Evolutionary conservation across 2,329 filamentous ascomycete genomes (phyloP).

Genomic region (Rachicladosporium sp.): DNA sequence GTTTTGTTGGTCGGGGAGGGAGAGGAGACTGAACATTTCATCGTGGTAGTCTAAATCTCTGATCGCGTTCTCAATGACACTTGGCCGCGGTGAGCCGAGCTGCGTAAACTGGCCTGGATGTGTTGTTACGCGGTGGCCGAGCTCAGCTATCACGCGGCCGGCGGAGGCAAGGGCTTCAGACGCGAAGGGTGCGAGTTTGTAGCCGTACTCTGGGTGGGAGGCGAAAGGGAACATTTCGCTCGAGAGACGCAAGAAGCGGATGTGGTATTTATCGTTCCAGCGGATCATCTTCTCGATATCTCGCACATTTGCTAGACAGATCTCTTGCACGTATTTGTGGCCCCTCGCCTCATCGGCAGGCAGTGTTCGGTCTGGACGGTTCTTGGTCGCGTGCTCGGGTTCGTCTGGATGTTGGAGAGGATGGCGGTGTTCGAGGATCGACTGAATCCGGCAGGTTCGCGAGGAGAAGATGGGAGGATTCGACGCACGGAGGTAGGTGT

Average conservation of each 20-base stretch:
- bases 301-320: slow-evolving; percentile 70
- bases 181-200: slow-evolving; percentile 73
- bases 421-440: slow-evolving; percentile 79
- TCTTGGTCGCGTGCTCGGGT: slow-evolving; percentile 73
- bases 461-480: slow-evolving; percentile 83
- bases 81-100: slow-evolving; percentile 65
- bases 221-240: slow-evolving; percentile 98
- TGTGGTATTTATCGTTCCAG: slow-evolving; percentile 87
- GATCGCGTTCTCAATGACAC: slow-evolving; percentile 64
- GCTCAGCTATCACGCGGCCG: slow-evolving; percentile 61
- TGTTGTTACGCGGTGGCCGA: slow-evolving; percentile 76
- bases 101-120: slow-evolving; percentile 93
- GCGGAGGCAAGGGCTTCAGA: slow-evolving; percentile 63
- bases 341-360: slow-evolving; percentile 56
- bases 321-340: slow-evolving; percentile 57
- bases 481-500: slow-evolving; percentile 74
- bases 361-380: slow-evolving; percentile 65
- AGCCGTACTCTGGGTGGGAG: slow-evolving; percentile 76
- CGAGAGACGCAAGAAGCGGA: slow-evolving; percentile 82
- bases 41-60: slow-evolving; percentile 81
- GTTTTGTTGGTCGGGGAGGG: slow-evolving; percentile 63
- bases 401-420: slow-evolving; percentile 63
- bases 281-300: slow-evolving; percentile 76
- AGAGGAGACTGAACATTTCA: slow-evolving; percentile 67
- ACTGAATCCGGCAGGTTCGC: slow-evolving; percentile 79